A percentile compares a stretch with the other conserved stretches of the same genome.
These are phyloP conservation scores for Epichloe aotearoae DNA, from an alignment of 2,329 filamentous ascomycete genomes.

Conservation along the genomic window DNA sequence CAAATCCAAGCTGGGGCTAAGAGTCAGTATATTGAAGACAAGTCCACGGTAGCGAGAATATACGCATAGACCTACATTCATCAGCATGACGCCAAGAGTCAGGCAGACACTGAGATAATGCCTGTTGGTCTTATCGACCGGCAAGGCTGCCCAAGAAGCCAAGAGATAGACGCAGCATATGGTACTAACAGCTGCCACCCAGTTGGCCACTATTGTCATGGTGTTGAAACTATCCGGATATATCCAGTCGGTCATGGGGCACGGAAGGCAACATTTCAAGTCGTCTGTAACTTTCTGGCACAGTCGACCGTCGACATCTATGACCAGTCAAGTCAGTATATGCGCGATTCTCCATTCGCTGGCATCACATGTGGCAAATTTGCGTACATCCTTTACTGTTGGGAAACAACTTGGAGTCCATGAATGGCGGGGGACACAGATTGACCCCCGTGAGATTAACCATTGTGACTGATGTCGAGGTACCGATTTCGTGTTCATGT, in stretches of 20 bases:
- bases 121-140: slow-evolving; percentile 76
- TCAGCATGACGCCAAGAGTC: slow-evolving; percentile 58
- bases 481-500: not conserved
- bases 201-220: slow-evolving; percentile 58
- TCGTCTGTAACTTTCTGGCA: slow-evolving; percentile 35
- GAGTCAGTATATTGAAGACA: slow-evolving; percentile 9
- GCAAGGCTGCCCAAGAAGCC: slow-evolving; percentile 65
- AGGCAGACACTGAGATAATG: slow-evolving; percentile 91
- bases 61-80: slow-evolving; percentile 51
- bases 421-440: slow-evolving; percentile 55
- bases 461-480: slow-evolving; percentile 11
- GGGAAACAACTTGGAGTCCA: slow-evolving; percentile 48
- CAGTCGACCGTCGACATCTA: slow-evolving; percentile 44
- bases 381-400: slow-evolving; percentile 48
- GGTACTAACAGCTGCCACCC: slow-evolving; percentile 65
- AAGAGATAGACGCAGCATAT: slow-evolving; percentile 63
- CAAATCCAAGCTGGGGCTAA: slow-evolving; percentile 60
- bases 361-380: slow-evolving; percentile 3
- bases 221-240: slow-evolving; percentile 47
- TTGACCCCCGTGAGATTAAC: slow-evolving; percentile 26
- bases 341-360: not conserved
- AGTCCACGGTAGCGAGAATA: not conserved
- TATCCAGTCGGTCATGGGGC: slow-evolving; percentile 70
- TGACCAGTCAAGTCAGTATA: not conserved
- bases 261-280: slow-evolving; percentile 73